A percentile compares a stretch with the other conserved stretches of the same genome.
phyloP scores from a whole-genome alignment of 805 yeast genomes.

The Brettanomyces anomalus region DNA sequence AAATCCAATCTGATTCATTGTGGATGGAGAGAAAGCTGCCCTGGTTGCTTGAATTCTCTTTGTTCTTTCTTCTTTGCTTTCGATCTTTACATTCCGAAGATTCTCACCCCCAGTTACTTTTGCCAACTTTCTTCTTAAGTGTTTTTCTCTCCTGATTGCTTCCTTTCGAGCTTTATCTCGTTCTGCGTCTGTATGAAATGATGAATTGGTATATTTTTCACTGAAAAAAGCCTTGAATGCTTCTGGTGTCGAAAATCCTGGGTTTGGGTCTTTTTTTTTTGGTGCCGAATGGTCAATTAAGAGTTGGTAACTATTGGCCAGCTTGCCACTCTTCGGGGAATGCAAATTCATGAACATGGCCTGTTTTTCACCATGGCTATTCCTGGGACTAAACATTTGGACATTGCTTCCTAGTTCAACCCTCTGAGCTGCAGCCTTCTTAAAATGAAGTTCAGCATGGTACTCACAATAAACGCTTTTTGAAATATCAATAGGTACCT shows the following conservation, averaged over 20 bases:
- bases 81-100: slow-evolving; percentile 8
- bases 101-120: slow-evolving; percentile 17
- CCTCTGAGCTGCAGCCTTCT: slow-evolving; percentile 48
- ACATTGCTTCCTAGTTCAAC: slow-evolving; percentile 66
- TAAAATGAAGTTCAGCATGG: slow-evolving; percentile 54
- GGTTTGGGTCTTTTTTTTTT: slow-evolving; percentile 7
- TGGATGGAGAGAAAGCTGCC: slow-evolving; percentile 16
- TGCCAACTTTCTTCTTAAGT: slow-evolving; percentile 24
- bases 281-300: slow-evolving; percentile 1
- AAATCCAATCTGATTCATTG: slow-evolving; percentile 21
- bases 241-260: slow-evolving; percentile 28
- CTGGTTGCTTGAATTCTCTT: slow-evolving; percentile 18
- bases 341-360: slow-evolving; percentile 28
- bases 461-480: slow-evolving; percentile 55
- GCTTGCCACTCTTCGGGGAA: slow-evolving; percentile 15
- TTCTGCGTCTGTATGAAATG: slow-evolving; percentile 30
- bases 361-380: slow-evolving; percentile 33
- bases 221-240: slow-evolving; percentile 45
- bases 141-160: slow-evolving; percentile 27
- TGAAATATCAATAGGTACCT: slow-evolving; percentile 47
- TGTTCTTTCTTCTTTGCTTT: slow-evolving; percentile 13
- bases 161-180: slow-evolving; percentile 29
- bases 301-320: neutral
- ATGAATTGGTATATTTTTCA: slow-evolving; percentile 40
- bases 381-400: slow-evolving; percentile 45